Evolutionary conservation across 768 basidiomycete genomes (phyloP), one percentile per base, ranked within the genome.

Genomic region (Panus rudis): DNA sequence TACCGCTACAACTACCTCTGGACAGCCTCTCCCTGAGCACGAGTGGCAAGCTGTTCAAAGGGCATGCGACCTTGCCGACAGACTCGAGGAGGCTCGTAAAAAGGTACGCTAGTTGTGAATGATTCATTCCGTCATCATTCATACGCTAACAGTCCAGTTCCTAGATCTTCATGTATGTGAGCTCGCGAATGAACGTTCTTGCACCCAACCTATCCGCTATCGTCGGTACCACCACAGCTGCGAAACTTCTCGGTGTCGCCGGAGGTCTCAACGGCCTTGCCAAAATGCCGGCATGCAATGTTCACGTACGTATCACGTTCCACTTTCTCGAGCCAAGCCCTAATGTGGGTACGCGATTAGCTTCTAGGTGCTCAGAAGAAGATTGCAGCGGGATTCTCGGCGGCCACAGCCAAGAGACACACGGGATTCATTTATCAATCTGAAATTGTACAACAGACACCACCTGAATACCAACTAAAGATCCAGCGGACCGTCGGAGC

Each of bases 131-230:
- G n/a, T n/a, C n/a, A n/a, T n/a, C n/a, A n/a, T n/a, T n/a, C n/a
- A n/a, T 6, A 13, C 17, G 17, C 21, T 41, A 10, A 16, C 22
- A 37, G 6, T n/a, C n/a, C 17, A 37, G 11, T 35, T 27, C 32
- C 17, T 30, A 93, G 87, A 99, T 98, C 56, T 94, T 98, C 68
- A 84, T 88, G 73, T 99, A 98, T 76, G 96, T 99, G 64, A 94
- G 93, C 73, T 94, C 91, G 56, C 79, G 96, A 70, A 98, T 99
- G 91, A 90, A 91, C 69, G 79, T 92, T 45, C 84, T 99, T 59
- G 94, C 96, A 54, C 96, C 96, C 58, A 99, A 99, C 65, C 79
- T 99, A 61, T 94, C 92, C 57, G 85, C 89, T 64, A 96, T 99
- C 67, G 90, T 98, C 69, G 94, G 96, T 64, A 96, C 96, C 46